These are phyloP conservation scores for Termitomyces sp. DNA, from an alignment of 768 basidiomycete species.

Conservation along the genomic window DNA sequence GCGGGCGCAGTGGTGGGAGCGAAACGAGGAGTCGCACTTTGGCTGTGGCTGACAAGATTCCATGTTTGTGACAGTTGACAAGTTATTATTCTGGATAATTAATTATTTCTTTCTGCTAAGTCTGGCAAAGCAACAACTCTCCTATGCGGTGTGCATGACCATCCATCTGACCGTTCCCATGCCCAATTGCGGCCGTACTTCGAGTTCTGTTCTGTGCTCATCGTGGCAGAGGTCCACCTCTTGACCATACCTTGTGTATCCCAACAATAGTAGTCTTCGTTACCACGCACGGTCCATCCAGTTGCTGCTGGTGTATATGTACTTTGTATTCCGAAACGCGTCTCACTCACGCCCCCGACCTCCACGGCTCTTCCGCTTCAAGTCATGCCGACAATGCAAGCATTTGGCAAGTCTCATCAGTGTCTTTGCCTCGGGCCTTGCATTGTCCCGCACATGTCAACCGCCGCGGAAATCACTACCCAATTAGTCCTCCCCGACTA, in stretches of 20 bases:
- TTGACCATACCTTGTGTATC: background rate
- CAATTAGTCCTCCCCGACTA: background rate
- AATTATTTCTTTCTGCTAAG: constrained; percentile 4
- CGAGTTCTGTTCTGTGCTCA: constrained; percentile 1
- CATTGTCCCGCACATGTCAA: background rate
- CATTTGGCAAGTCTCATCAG: constrained; percentile 3
- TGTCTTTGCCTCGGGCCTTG: constrained; percentile 3
- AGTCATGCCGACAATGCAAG: constrained; percentile 5
- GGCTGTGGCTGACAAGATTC: constrained; percentile 39
- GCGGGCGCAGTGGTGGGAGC: constrained; percentile 53
- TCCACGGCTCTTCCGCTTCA: constrained; percentile 8
- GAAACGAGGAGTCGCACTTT: constrained; percentile 44
- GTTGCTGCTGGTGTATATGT: constrained; percentile 4
- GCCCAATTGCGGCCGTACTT: constrained; percentile 6
- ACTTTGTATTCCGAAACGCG: constrained; percentile 11
- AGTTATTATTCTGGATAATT: constrained; percentile 8
- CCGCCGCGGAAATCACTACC: background rate
- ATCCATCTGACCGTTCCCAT: constrained; percentile 4
- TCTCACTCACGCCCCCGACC: constrained; percentile 5
- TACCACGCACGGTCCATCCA: constrained; percentile 11
- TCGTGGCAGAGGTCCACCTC: background rate
- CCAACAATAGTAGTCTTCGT: background rate
- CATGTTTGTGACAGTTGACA: constrained; percentile 42
- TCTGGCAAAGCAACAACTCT: background rate
- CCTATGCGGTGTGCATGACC: background rate